Evolutionary conservation across 768 basidiomycete species (phyloP), one percentile per base, ranked within the genome.

Genomic region (Serendipita indica): DNA sequence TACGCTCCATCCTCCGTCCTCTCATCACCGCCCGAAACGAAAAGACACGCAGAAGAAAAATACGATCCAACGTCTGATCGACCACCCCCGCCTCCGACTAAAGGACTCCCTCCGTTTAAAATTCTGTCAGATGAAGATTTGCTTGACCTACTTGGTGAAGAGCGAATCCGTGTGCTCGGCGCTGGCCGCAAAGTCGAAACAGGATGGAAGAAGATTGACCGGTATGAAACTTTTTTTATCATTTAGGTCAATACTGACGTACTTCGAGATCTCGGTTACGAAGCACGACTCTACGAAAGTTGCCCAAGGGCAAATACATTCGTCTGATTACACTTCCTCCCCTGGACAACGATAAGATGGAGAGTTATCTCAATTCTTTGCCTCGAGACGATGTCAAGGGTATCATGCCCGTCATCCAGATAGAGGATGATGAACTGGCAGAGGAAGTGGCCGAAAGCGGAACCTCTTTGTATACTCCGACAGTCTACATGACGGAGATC

Each of bases 401-500:
- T 4, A 7, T 25, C 16, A 20, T 22, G 22, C 49, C 49, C 7
- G 16, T 28, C 20, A 32, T 54, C n/a, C 49, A 16, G 4, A 27
- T 54, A 10, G 49, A 54, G 22, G 12, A 22, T 7, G 49, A 54
- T 28, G 49, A 16, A 54, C 20, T n/a, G 7, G 22, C 10, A 16
- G 49, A 54, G 10, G 49, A 54, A 7, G n/a, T 10, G 12, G 10
- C 10, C 16, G 49, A 54, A 10, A 32, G 20, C 20, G 22, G 49
- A 6, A 30, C 22, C 20, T 22, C n/a, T 30, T 22, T 6, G 10
- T 25, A 22, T 16, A 28, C 32, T 33, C 49, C 49, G 7, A 54
- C 49, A 10, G 2, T 54, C 10, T 54, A 54, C 49, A 54, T 54
- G 49, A 54, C 49, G n/a, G 49, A 54, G 32, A 18, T 54, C 16